Conservation (phyloP, 2,329 filamentous ascomycete species). For the Parastagonospora nodorum region DNA sequence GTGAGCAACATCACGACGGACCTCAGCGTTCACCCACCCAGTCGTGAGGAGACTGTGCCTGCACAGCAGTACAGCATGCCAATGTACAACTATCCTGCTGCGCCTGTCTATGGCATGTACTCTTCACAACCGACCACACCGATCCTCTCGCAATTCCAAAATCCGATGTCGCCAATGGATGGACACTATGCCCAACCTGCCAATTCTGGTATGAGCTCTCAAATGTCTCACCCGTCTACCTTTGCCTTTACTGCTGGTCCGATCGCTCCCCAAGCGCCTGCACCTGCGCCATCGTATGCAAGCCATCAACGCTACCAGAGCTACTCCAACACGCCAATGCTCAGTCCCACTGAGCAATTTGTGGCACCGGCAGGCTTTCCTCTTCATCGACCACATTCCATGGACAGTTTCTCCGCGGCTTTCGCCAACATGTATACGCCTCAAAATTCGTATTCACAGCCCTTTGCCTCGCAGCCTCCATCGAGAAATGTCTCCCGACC, state of each 20-base stretch:
- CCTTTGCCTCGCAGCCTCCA: constrained; percentile 31
- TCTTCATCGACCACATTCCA: constrained; percentile 30
- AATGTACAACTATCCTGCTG: constrained; percentile 28
- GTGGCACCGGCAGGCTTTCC: constrained; percentile 17
- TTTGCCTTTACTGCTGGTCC: constrained; percentile 15
- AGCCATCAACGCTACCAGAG: constrained; percentile 27
- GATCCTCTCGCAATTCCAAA: constrained; percentile 24
- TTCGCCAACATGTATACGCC: constrained; percentile 19
- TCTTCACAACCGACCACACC: constrained; percentile 35
- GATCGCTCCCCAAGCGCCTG: constrained; percentile 11
- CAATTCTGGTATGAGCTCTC: constrained; percentile 8
- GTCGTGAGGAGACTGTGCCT: constrained; percentile 15
- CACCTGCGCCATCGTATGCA: constrained; percentile 15
- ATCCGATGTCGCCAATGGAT: constrained; percentile 23
- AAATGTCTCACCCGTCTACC: constrained; percentile 13
- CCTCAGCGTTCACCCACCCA: constrained; percentile 23
- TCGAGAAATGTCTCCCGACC: constrained; percentile 30
- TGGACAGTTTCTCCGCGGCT: constrained; percentile 27
- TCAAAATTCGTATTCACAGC: constrained; percentile 26
- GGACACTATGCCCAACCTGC: constrained; percentile 18
- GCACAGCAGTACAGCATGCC: constrained; percentile 18
- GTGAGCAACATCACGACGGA: constrained; percentile 25
- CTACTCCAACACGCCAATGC: constrained; percentile 25
- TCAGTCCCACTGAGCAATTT: constrained; percentile 28
- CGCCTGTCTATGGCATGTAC: constrained; percentile 27